A percentile compares a stretch with the other conserved stretches of the same genome.
These are phyloP conservation scores for Hemileia vastatrix DNA, from an alignment of 1,284 basidiomycete species.

Conservation along the genomic window DNA sequence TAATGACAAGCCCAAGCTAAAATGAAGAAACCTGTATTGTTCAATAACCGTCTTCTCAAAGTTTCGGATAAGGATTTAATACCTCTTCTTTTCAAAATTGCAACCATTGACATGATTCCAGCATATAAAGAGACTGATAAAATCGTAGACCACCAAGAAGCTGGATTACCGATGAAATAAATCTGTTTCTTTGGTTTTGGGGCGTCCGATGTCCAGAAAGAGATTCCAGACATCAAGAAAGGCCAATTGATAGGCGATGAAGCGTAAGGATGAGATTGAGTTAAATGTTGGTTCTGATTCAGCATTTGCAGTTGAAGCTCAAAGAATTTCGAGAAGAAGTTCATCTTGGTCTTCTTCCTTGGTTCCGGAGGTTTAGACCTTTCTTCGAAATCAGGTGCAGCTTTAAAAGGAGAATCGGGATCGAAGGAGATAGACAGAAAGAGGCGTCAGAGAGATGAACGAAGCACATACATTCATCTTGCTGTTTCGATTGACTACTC, in stretches of 20 bases:
- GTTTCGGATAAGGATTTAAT: constrained; percentile 33
- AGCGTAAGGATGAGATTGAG: constrained; percentile 39
- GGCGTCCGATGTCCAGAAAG: constrained; percentile 38
- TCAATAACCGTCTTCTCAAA: constrained; percentile 60
- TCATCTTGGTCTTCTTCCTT: constrained; percentile 31
- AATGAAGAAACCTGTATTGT: constrained; percentile 89
- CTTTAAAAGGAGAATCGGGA: constrained; percentile 8
- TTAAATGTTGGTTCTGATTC: constrained; percentile 38
- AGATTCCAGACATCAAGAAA: constrained; percentile 37
- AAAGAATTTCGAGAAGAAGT: constrained; percentile 36
- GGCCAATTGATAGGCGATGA: constrained; percentile 40
- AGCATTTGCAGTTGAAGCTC: constrained; percentile 42
- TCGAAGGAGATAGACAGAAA: not conserved
- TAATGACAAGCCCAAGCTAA: constrained; percentile 92
- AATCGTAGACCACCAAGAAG: constrained; percentile 37
- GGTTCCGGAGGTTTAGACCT: constrained; percentile 32
- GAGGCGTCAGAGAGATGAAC: not conserved
- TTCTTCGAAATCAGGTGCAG: constrained; percentile 32
- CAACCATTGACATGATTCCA: constrained; percentile 32
- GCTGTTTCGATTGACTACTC: too few species aligned
- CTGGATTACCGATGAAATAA: constrained; percentile 40
- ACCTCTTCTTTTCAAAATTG: constrained; percentile 35
- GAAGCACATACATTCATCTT: not conserved
- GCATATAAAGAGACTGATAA: constrained; percentile 33
- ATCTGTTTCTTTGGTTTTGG: constrained; percentile 31